Percentiles rank a stretch among this genome's conserved stretches.
Evolutionary conservation across 768 basidiomycete species (phyloP).

Genomic region (Tulasnella sp.): DNA sequence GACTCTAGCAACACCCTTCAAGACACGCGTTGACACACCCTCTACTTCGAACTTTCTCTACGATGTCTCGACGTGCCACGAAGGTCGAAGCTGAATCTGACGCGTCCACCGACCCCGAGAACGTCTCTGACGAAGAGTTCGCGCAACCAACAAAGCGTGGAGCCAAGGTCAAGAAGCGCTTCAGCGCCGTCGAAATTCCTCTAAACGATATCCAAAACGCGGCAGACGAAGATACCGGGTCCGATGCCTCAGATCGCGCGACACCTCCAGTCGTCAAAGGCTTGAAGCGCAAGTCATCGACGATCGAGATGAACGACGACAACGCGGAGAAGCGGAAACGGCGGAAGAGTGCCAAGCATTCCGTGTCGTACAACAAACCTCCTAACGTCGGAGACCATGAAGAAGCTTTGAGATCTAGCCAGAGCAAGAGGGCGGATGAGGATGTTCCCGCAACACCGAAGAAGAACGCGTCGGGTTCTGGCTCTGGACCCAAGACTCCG

Average conservation of each 20-base stretch:
- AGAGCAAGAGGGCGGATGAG: constrained; percentile 1
- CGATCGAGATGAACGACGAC: constrained; percentile 62
- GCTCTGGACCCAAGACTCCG: constrained; percentile 23
- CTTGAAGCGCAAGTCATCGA: constrained; percentile 24
- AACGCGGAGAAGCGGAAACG: constrained; percentile 76
- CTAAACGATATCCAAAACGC: constrained; percentile 15
- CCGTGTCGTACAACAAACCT: constrained; percentile 32
- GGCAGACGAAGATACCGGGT: constrained; percentile 5
- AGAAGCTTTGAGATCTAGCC: constrained; percentile 40
- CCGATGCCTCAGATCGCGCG: constrained; percentile 31
- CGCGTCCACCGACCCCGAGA: constrained; percentile 20
- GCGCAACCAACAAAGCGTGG: constrained; percentile 29
- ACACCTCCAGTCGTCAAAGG: background rate
- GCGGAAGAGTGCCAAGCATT: constrained; percentile 65
- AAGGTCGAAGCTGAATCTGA: constrained; percentile 17
- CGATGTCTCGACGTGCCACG: background rate
- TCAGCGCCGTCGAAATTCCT: constrained; percentile 22
- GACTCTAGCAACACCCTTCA: background rate
- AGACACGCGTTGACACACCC: background rate
- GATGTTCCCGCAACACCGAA: background rate
- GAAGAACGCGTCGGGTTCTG: background rate
- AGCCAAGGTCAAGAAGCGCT: constrained; percentile 26
- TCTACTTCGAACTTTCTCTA: background rate
- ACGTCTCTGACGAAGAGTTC: constrained; percentile 21
- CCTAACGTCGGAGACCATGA: constrained; percentile 50